Base-by-base conservation (phyloP, 495 filamentous ascomycete species). In the Daldinia concentrica region DNA sequence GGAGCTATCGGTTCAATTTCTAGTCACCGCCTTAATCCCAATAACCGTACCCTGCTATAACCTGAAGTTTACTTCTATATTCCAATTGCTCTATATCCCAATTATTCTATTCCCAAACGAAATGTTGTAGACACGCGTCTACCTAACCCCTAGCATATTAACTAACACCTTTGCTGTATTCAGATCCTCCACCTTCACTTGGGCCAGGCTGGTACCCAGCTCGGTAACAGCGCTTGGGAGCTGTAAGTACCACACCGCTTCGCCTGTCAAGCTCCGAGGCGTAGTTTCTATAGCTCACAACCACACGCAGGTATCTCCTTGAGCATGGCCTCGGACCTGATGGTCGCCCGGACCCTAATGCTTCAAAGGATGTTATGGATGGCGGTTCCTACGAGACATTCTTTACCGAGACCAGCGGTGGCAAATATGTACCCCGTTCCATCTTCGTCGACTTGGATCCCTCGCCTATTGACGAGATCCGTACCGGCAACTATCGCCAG, bases 141-240 rank as follows among this genome's bases (percentile, higher is more conserved):
- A 32, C 41, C 9, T 66, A 72, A 36, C 34, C 34, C 34, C 3
- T 36, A 36, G 34, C 34, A 36, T 14, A 22, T 29, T 61, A 19
- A 62, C 70, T 63, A 37, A 69, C 69, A 39, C 62, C 32, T 48
- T 52, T 52, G 32, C 43, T 69, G 66, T 43, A 17, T 30, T 52
- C 60, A 97, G 92, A 87, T 97, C 79, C 90, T 91, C 77, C 93
- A 97, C 81, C 85, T 97, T 76, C 93, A 97, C 79, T 88, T 97
- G 78, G 93, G 93, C 85, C 93, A 97, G 86, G 93, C 93, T 84
- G 93, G 93, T 84, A 89, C 86, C 68, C 93, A 97, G 90, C 90
- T 97, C 58, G 93, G 93, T 77, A 95, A 95, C 86, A 93, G 91
- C 79, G 93, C 93, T 67, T 97, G 93, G 93, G 93, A 97, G 83